Conservation (phyloP, 306 rosid species). For the Casuarina equisetifolia region DNA sequence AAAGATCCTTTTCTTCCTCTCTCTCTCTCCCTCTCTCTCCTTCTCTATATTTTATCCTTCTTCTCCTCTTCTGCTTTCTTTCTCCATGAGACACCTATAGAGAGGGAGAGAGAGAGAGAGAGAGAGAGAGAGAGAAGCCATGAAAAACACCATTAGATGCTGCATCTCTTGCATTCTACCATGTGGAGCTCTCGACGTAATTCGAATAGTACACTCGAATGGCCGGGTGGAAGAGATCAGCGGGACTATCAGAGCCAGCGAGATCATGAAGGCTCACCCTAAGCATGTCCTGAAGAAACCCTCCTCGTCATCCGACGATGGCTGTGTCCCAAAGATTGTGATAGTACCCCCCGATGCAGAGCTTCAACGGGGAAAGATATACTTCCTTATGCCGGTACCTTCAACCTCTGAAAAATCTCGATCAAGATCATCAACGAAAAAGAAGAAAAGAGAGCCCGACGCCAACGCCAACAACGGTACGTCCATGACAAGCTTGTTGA, state of each 20-base stretch:
- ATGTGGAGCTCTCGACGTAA: conserved; percentile 86
- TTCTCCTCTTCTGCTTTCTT: conserved; percentile 14
- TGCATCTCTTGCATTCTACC: conserved; percentile 98
- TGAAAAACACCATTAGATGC: conserved; percentile 82
- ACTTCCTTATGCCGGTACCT: conserved; percentile 89
- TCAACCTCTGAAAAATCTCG: conserved; percentile 31
- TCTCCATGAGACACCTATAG: conserved; percentile 34
- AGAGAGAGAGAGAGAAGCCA: conserved; percentile 18
- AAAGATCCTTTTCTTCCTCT: conserved; percentile 1
- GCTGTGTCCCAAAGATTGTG: conserved; percentile 66
- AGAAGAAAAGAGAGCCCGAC: conserved; percentile 33
- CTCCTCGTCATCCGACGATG: conserved; percentile 53
- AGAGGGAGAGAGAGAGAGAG: neutral
- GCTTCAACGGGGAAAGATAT: conserved; percentile 93
- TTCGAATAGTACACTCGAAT: conserved; percentile 83
- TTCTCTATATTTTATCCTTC: conserved; percentile 13
- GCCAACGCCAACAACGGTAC: conserved; percentile 18
- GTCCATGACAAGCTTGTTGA: conserved; percentile 43
- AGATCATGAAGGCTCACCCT: conserved; percentile 83
- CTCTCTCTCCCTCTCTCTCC: neutral
- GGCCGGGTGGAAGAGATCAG: conserved; percentile 87
- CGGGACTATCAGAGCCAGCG: conserved; percentile 67
- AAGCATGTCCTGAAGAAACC: conserved; percentile 88
- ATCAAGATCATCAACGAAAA: conserved; percentile 26
- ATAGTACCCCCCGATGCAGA: conserved; percentile 92